These are phyloP conservation scores for Rhododendron henanense DNA, from an alignment of 148 eudicot species.

Conservation along the genomic window DNA sequence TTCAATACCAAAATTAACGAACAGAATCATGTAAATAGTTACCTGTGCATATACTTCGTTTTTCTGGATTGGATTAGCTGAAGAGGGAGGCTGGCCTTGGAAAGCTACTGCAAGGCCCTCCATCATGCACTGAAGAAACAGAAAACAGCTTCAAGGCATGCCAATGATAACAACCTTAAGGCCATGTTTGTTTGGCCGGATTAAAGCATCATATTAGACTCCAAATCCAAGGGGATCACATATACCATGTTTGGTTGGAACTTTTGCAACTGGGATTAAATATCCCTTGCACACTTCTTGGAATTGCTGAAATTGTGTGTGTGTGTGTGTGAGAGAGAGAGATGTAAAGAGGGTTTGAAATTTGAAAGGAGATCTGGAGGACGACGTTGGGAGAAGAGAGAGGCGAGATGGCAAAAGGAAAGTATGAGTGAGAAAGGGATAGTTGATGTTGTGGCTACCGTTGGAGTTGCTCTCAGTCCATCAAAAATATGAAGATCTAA, in stretches of 20 bases:
- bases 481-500: no score
- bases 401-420: no score
- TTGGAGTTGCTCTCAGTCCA: no score
- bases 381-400: no score
- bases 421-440: no score
- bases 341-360: no score
- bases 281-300: background rate
- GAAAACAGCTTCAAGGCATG: constrained; percentile 6
- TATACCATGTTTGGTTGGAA: background rate
- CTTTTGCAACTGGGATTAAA: background rate
- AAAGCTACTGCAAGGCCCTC: constrained; percentile 73
- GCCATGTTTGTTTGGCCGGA: background rate
- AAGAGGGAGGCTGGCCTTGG: constrained; percentile 56
- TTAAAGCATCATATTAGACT: background rate
- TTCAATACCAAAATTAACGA: background rate
- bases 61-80: constrained; percentile 43
- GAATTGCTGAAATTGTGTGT: no score
- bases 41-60: constrained; percentile 83
- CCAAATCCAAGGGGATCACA: background rate
- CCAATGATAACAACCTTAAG: constrained; percentile 2
- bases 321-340: no score
- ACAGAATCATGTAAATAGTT: background rate
- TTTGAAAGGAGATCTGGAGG: no score
- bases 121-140: constrained; percentile 50
- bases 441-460: no score